phyloP scores from a whole-genome alignment of 2,329 filamentous ascomycete species.

The Fusarium brachygibbosum region DNA sequence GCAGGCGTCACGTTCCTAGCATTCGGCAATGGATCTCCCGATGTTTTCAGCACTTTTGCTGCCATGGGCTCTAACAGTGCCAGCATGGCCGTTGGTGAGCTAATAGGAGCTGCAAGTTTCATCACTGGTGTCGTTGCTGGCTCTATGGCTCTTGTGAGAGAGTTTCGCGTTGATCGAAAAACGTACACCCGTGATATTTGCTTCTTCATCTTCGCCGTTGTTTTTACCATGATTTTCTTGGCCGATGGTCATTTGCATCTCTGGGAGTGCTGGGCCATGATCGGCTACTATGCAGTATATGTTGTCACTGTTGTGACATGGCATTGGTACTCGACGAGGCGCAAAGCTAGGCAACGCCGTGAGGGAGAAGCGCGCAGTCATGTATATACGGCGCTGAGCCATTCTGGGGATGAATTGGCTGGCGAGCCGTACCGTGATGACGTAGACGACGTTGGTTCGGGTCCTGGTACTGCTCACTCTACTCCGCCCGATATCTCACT shows the following conservation, averaged over 20 bases:
- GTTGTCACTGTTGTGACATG: constrained; percentile 88
- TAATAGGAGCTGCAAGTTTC: constrained; percentile 94
- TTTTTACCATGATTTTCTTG: constrained; percentile 89
- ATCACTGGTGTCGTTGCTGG: constrained; percentile 97
- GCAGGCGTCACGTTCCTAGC: constrained; percentile 96
- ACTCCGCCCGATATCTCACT: constrained; percentile 56
- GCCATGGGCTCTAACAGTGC: constrained; percentile 97
- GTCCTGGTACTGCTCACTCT: constrained; percentile 27
- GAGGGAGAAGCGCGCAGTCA: constrained; percentile 81
- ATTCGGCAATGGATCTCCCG: constrained; percentile 97
- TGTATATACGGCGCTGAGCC: constrained; percentile 70
- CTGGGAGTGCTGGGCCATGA: constrained; percentile 94
- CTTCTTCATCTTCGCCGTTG: constrained; percentile 90
- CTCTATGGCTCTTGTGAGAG: constrained; percentile 96
- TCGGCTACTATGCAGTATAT: constrained; percentile 91
- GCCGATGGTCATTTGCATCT: constrained; percentile 85
- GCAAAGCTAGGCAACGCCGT: constrained; percentile 70
- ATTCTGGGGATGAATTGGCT: constrained; percentile 66
- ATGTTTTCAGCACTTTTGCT: constrained; percentile 98
- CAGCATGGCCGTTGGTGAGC: constrained; percentile 94
- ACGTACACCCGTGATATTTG: constrained; percentile 92
- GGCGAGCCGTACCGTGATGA: constrained; percentile 74
- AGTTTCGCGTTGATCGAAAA: constrained; percentile 90
- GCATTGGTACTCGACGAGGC: constrained; percentile 86
- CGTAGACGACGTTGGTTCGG: constrained; percentile 55